Conservation (phyloP, 768 basidiomycete genomes). For the Porphyrellus cyaneotinctus region DNA sequence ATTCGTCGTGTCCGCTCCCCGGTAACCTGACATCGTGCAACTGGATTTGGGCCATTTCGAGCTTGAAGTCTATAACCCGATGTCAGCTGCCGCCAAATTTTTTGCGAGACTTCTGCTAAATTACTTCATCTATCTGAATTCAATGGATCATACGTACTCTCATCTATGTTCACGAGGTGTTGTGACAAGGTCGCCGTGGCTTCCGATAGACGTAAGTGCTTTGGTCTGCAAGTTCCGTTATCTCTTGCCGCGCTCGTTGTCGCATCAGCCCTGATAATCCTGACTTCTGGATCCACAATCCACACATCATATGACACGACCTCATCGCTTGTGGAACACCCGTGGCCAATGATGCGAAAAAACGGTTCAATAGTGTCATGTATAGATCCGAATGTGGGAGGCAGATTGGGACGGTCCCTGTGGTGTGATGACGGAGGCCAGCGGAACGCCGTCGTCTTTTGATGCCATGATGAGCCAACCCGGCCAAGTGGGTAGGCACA, state of each 20-base stretch:
- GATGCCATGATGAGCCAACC: not conserved
- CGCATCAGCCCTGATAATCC: not conserved
- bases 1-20: conserved; percentile 16
- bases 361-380: not conserved
- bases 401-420: not conserved
- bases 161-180: not conserved
- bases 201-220: conserved; percentile 7
- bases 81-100: not conserved
- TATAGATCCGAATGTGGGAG: not conserved
- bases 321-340: not conserved
- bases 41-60: conserved; percentile 7
- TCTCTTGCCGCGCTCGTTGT: not conserved
- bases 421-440: not conserved
- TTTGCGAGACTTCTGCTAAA: not conserved
- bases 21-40: conserved; percentile 15
- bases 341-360: not conserved
- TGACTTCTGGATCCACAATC: not conserved
- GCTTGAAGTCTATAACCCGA: not conserved
- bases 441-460: conserved; percentile 1
- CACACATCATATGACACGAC: not conserved
- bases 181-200: not conserved
- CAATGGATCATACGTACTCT: not conserved
- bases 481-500: not conserved
- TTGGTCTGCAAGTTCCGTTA: not conserved
- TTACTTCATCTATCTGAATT: conserved; percentile 15